Conservation (phyloP, 257 asterid genomes). For the Capsicum rhomboideum region DNA sequence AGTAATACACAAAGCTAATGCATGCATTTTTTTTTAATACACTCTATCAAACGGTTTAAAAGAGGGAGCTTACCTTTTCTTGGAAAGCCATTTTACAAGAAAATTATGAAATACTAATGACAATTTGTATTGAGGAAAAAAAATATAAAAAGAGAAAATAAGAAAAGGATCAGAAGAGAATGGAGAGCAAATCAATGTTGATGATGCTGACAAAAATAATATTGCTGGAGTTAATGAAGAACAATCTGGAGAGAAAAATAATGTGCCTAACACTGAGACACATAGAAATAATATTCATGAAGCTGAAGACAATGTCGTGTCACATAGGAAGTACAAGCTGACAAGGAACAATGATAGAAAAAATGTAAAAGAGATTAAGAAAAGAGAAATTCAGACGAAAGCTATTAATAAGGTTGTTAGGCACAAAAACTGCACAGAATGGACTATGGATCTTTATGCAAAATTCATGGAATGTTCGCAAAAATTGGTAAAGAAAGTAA, state of each 20-base stretch:
- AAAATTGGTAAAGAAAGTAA: conserved; percentile 26
- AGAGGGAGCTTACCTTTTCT: background rate
- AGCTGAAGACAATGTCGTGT: background rate
- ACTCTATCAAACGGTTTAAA: too few relatives aligned
- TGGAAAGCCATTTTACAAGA: background rate
- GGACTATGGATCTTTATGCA: conserved; percentile 15
- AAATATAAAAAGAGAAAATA: background rate
- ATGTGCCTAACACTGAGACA: background rate
- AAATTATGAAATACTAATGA: background rate
- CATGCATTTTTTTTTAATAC: too few relatives aligned
- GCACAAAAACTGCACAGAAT: background rate
- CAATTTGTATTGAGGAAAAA: background rate
- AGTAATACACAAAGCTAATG: too few relatives aligned
- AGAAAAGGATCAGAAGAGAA: background rate
- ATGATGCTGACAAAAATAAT: background rate
- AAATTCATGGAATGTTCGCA: conserved; percentile 11
- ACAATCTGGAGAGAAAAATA: background rate
- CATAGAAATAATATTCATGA: background rate
- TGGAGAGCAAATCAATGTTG: background rate
- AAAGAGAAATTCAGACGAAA: too few relatives aligned
- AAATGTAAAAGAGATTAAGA: background rate
- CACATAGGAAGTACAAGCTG: background rate
- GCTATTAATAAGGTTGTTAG: too few relatives aligned
- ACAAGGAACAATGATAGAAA: background rate
- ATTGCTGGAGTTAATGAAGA: background rate